Conservation (phyloP, 225 moss, liverwort and hornwort genomes). For the Sphagnum contortum region DNA sequence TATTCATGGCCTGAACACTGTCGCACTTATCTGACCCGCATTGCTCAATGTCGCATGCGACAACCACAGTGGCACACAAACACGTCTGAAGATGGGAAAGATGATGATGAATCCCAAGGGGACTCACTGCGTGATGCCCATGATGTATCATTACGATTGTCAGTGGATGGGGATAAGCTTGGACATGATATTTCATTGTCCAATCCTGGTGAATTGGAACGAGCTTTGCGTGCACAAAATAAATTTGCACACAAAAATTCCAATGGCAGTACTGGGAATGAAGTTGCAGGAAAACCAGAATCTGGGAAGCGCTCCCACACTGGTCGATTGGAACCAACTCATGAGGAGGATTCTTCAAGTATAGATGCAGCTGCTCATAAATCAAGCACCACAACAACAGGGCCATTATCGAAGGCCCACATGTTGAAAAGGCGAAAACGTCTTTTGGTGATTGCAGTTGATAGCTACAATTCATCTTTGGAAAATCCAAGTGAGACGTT, state of each 20-base stretch:
- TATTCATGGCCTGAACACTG: slow-evolving; percentile 79
- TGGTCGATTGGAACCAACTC: slow-evolving; percentile 28
- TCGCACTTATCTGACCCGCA: slow-evolving; percentile 49
- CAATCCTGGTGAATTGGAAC: slow-evolving; percentile 38
- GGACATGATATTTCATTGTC: slow-evolving; percentile 29
- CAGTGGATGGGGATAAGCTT: slow-evolving; percentile 46
- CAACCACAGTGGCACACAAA: slow-evolving; percentile 72
- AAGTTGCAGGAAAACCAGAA: slow-evolving; percentile 13
- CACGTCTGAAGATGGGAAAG: slow-evolving; percentile 21
- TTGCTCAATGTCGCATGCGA: slow-evolving; percentile 55
- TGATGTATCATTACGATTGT: slow-evolving; percentile 58
- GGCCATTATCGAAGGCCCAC: slow-evolving; percentile 29
- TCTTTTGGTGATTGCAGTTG: slow-evolving; percentile 64
- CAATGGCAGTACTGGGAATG: slow-evolving; percentile 10
- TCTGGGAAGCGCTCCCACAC: slow-evolving; percentile 19
- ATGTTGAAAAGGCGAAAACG: slow-evolving; percentile 47
- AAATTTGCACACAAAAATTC: slow-evolving; percentile 16
- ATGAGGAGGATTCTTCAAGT: slow-evolving; percentile 13
- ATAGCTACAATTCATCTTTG: slow-evolving; percentile 48
- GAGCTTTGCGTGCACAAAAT: slow-evolving; percentile 27
- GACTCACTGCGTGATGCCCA: slow-evolving; percentile 59
- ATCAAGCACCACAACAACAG: too few species aligned
- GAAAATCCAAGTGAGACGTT: slow-evolving; percentile 32
- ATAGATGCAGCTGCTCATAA: slow-evolving; percentile 1
- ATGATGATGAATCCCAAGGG: slow-evolving; percentile 41